These are phyloP conservation scores for Boletus pseudopeckii DNA, from an alignment of 768 basidiomycete species.

Conservation along the genomic window DNA sequence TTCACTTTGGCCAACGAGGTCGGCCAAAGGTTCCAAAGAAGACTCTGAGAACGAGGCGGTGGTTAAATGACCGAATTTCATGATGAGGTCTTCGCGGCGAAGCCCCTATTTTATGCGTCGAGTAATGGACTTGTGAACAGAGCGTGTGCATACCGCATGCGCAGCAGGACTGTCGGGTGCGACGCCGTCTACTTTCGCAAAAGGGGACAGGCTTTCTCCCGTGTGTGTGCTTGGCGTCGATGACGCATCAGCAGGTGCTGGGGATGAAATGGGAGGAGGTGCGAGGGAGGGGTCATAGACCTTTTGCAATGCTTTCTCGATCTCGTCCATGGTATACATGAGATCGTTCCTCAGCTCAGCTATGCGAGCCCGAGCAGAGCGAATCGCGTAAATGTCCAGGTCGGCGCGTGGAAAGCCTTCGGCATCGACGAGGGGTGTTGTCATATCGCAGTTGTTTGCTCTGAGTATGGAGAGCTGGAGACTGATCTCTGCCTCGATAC, in stretches of 20 bases:
- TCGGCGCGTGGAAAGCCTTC: constrained; percentile 90
- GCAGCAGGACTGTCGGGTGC: constrained; percentile 80
- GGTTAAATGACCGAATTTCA: constrained; percentile 69
- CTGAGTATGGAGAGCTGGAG: constrained; percentile 59
- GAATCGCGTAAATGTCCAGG: constrained; percentile 79
- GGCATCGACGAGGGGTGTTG: constrained; percentile 73
- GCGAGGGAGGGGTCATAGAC: constrained; percentile 54
- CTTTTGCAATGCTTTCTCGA: constrained; percentile 63
- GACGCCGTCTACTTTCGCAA: constrained; percentile 81
- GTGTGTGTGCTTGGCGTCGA: constrained; percentile 18
- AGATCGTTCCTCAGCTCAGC: constrained; percentile 81
- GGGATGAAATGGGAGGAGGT: background rate
- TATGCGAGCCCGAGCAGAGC: constrained; percentile 71
- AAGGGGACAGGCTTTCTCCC: constrained; percentile 39
- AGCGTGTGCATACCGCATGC: constrained; percentile 56
- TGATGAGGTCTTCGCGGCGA: constrained; percentile 67
- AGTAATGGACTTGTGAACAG: background rate
- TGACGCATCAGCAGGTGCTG: constrained; percentile 24
- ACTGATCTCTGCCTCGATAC: constrained; percentile 69
- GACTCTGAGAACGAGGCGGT: constrained; percentile 47
- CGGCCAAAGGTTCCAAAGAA: constrained; percentile 67
- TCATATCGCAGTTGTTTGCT: constrained; percentile 60
- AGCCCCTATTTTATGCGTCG: constrained; percentile 44
- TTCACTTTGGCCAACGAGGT: constrained; percentile 73
- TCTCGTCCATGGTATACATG: constrained; percentile 56